A percentile compares a stretch with the other conserved stretches of the same genome.
Evolutionary conservation across 2,329 filamentous ascomycete species (phyloP).

Genomic region (Blastomyces emzantsi): DNA sequence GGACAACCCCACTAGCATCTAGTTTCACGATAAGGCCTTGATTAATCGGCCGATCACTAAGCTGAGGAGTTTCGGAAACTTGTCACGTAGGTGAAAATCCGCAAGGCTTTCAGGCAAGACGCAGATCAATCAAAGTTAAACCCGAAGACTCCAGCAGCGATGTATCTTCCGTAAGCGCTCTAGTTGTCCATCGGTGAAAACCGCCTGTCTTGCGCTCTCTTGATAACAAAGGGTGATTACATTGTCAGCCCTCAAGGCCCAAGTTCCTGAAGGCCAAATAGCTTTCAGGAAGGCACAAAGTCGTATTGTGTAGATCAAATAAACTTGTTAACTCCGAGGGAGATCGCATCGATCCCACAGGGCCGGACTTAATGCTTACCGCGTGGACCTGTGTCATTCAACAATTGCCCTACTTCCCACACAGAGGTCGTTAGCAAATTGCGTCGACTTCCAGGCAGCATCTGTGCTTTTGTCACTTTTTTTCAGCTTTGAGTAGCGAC

Average conservation of each 20-base stretch:
- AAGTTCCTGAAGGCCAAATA: not conserved
- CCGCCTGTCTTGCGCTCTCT: not conserved
- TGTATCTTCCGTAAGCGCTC: not conserved
- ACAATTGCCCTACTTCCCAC: not conserved
- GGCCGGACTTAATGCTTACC: not conserved
- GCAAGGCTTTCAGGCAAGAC: not conserved
- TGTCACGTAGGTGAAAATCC: not conserved
- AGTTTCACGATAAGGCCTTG: not conserved
- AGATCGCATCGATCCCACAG: not conserved
- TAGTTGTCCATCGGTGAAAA: not conserved
- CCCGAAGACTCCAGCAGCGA: not conserved
- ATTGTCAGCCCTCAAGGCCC: not conserved
- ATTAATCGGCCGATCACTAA: conserved; percentile 1
- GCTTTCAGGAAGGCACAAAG: not conserved
- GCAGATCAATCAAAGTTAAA: not conserved
- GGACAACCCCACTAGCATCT: not conserved
- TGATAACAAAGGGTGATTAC: not conserved
- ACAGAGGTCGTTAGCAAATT: not conserved
- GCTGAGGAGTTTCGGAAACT: not conserved
- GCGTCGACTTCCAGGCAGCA: not conserved
- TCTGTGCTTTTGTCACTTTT: not conserved
- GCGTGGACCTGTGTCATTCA: not conserved
- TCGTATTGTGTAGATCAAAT: not conserved
- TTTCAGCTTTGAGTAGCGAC: not conserved
- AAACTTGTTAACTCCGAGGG: not conserved